phyloP scores from a whole-genome alignment of 177 flowering plant genomes.

The Telopea speciosissima region DNA sequence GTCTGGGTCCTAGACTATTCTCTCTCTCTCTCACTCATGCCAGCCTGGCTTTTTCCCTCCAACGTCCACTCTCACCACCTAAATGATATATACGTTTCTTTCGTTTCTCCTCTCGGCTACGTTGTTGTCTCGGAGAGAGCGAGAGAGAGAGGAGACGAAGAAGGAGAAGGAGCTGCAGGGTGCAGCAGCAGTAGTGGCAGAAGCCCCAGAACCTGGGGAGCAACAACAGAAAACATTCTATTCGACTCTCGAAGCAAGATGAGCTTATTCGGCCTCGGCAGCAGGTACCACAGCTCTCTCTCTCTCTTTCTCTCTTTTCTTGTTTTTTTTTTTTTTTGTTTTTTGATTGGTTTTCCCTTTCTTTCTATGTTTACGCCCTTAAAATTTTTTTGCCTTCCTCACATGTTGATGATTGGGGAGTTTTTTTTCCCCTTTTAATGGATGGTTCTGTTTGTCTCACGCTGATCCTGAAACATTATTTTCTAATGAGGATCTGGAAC shows the following conservation, averaged over 20 bases:
- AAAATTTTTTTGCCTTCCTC: background rate
- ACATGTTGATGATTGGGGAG: background rate
- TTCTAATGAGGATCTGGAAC: background rate
- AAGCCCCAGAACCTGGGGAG: background rate
- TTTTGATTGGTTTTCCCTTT: background rate
- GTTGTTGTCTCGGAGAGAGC: background rate
- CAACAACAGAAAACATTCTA: background rate
- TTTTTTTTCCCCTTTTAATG: too few species aligned
- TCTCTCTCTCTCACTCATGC: background rate
- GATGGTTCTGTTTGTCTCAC: background rate
- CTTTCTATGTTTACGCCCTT: background rate
- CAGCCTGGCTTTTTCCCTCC: slow-evolving; percentile 1
- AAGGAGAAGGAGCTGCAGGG: background rate
- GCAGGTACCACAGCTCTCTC: slow-evolving; percentile 23
- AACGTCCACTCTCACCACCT: background rate
- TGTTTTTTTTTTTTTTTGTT: too few species aligned
- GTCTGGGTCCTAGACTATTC: too few species aligned
- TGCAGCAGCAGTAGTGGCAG: background rate
- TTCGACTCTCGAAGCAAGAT: slow-evolving; percentile 12
- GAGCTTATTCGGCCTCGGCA: slow-evolving; percentile 62
- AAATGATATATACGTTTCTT: too few species aligned
- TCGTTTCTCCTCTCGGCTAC: too few species aligned
- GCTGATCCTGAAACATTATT: background rate
- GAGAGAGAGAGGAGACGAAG: slow-evolving; percentile 10
- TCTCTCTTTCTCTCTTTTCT: too few species aligned